Percentiles rank a stretch among this genome's conserved stretches.
Conservation (phyloP, 176 grass and related monocot genomes). For the Oryza rufipogon region DNA sequence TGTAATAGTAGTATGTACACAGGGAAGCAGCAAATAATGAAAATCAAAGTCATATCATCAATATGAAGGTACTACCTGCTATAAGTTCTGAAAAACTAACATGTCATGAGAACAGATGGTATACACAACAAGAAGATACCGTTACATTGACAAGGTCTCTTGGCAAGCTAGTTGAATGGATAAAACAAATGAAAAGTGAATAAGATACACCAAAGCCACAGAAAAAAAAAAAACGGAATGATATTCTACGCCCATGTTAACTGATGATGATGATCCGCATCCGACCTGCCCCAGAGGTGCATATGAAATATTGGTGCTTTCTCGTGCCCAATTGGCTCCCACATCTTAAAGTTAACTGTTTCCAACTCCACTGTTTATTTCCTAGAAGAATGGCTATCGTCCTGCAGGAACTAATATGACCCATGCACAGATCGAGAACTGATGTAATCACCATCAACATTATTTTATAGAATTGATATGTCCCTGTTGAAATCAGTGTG, state of each 20-base stretch:
- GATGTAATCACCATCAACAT: constrained; percentile 25
- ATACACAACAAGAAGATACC: constrained; percentile 6
- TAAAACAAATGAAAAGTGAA: constrained; percentile 30
- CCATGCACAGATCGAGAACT: constrained; percentile 38
- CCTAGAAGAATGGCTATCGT: constrained; percentile 35
- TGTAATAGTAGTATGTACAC: not conserved
- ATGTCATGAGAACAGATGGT: not conserved
- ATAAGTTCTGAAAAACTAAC: not conserved
- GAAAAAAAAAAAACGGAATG: not conserved
- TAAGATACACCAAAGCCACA: constrained; percentile 21
- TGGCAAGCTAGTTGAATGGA: constrained; percentile 8
- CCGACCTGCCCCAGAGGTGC: not conserved
- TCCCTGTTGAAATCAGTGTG: constrained; percentile 22
- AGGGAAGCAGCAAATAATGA: not conserved
- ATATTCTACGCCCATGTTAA: not conserved
- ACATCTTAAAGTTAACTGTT: constrained; percentile 37
- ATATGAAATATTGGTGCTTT: constrained; percentile 24
- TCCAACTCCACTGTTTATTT: constrained; percentile 43
- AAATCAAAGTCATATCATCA: not conserved
- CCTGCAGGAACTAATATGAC: constrained; percentile 38
- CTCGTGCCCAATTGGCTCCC: constrained; percentile 25
- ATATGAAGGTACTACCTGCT: not conserved
- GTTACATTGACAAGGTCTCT: not conserved
- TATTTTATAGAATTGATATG: constrained; percentile 24
- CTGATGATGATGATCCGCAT: constrained; percentile 30